These are phyloP conservation scores for Coemansia sp. DNA, from an alignment of 192 early-diverging fungal genomes.

Conservation along the genomic window DNA sequence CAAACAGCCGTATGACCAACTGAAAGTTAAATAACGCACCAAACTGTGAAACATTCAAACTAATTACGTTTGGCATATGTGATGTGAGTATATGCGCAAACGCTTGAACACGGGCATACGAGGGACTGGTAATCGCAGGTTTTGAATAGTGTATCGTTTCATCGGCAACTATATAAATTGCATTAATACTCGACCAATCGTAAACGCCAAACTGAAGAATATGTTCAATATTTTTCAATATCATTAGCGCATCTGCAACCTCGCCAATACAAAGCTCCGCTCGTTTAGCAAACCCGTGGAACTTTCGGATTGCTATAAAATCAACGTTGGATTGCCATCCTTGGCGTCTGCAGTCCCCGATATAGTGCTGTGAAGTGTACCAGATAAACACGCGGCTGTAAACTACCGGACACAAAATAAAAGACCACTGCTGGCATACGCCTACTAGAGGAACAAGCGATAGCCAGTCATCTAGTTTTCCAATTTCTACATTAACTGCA, in stretches of 20 bases:
- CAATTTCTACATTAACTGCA: background rate
- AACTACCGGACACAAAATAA: background rate
- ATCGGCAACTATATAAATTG: background rate
- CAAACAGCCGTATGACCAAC: background rate
- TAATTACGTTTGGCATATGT: background rate
- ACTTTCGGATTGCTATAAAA: background rate
- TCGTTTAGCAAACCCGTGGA: background rate
- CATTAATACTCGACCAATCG: background rate
- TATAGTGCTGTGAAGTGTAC: background rate
- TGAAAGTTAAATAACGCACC: background rate
- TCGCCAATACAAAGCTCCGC: background rate
- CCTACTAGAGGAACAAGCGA: background rate
- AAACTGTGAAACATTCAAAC: background rate
- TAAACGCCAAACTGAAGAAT: background rate
- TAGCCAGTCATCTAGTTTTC: background rate
- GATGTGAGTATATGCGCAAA: background rate
- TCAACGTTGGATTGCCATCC: background rate
- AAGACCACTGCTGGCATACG: background rate
- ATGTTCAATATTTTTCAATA: background rate
- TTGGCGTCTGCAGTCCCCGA: background rate
- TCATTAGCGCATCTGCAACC: background rate
- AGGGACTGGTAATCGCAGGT: background rate
- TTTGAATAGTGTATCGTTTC: background rate
- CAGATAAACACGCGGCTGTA: background rate
- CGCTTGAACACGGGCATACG: background rate